Base-by-base conservation (phyloP, 257 asterid genomes). In the Plantago elongata region DNA sequence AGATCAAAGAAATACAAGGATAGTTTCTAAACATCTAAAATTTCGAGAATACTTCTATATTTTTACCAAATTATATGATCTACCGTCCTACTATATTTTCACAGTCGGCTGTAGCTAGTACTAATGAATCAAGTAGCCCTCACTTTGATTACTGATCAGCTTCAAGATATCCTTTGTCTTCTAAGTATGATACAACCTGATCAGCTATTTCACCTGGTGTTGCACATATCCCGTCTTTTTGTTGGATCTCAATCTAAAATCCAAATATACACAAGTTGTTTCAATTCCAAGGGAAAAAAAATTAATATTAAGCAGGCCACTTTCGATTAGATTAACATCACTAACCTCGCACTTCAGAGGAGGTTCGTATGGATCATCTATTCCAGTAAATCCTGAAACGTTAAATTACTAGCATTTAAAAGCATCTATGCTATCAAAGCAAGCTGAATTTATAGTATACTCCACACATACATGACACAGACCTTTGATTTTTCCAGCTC, bases 401-500 rank as follows among this genome's bases (percentile, higher is more conserved):
- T 8, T 54, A 60, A 34, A 34, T 34, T 6, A 34, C 40, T 34
- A 34, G 40, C 40, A 34, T 34, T 4, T 34, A 34, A 1, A 34
- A 34, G 40, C 40, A 3, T 34, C 40, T 3, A 34, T 29, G 14
- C 13, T n/a, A 45, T 37, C 38, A 18, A 57, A 46, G 49, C 17
- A 55, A 6, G 59, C 34, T 40, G n/a, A 14, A 17, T 50, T 49
- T 15, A 18, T 22, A 22, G 27, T 22, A 22, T 40, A 34, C 40
- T 34, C 8, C 40, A 34, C 8, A 34, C 1, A 34, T 3, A 34
- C 40, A 34, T 15, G 18, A 54, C 5, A 2, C 45, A 30, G 51
- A 87, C 98, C 96, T 86, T 86, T 86, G 72, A 91, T 79, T 80
- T 86, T 91, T 65, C 98, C 98, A 3, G 94, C 94, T 61, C 98